A percentile compares a stretch with the other conserved stretches of the same genome.
phyloP scores from a whole-genome alignment of 208 protist genomes.

The Leishmania arabica region DNA sequence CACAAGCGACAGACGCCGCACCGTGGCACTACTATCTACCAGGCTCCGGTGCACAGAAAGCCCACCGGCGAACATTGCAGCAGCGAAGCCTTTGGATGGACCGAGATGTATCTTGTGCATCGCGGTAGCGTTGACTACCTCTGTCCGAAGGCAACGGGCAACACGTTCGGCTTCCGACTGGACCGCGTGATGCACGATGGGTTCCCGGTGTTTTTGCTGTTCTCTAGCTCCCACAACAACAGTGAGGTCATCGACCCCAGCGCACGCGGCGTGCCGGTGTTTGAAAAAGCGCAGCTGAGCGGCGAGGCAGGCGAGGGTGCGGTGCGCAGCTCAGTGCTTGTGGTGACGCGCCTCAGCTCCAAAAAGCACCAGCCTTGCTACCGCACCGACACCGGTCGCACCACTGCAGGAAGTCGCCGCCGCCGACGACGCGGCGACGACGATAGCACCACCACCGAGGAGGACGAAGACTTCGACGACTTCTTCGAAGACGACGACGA shows the following conservation, averaged over 20 bases:
- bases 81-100: constrained; percentile 69
- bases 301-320: constrained; percentile 37
- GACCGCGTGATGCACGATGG: constrained; percentile 62
- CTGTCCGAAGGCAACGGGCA: constrained; percentile 42
- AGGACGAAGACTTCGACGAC: constrained; percentile 29
- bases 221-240: constrained; percentile 38
- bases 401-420: not conserved
- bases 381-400: constrained; percentile 2
- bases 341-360: constrained; percentile 43
- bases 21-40: constrained; percentile 41
- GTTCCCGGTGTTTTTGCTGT: constrained; percentile 78
- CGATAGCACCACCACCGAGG: constrained; percentile 13
- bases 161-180: constrained; percentile 74
- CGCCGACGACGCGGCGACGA: constrained; percentile 3
- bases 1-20: constrained; percentile 38
- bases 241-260: constrained; percentile 31
- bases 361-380: constrained; percentile 25
- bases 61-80: constrained; percentile 43
- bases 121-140: constrained; percentile 68
- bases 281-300: constrained; percentile 49
- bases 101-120: constrained; percentile 61
- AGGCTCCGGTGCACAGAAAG: constrained; percentile 28
- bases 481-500: constrained; percentile 1
- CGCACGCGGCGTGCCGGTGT: constrained; percentile 45
- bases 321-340: constrained; percentile 29